Conservation (phyloP, 2,329 filamentous ascomycete species). For the Colletotrichum truncatum region DNA sequence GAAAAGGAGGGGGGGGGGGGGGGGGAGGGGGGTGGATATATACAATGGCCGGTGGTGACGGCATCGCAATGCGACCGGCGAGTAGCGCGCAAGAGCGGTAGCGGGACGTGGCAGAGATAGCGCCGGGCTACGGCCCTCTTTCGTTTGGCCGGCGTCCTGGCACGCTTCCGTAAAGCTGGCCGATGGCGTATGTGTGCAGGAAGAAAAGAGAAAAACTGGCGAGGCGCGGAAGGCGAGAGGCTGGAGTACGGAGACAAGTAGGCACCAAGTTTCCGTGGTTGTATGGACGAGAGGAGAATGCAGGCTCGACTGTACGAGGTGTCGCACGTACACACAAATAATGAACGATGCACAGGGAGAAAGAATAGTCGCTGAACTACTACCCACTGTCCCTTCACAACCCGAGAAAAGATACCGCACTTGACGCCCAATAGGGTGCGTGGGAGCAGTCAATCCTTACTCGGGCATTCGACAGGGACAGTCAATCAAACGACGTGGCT, state of each 20-base stretch:
- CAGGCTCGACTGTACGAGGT: not conserved
- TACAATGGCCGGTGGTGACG: conserved; percentile 16
- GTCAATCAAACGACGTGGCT: not conserved
- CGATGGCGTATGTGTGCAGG: conserved; percentile 24
- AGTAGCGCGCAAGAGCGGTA: conserved; percentile 16
- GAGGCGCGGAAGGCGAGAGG: not conserved
- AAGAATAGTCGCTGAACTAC: too few species aligned
- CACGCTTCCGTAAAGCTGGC: conserved; percentile 4
- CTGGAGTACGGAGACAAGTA: not conserved
- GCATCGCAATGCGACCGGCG: conserved; percentile 16
- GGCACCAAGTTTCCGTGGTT: not conserved
- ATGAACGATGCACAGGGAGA: not conserved
- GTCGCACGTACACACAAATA: not conserved
- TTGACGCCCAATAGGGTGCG: not conserved
- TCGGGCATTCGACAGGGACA: not conserved
- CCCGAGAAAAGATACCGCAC: not conserved
- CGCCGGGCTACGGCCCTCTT: not conserved
- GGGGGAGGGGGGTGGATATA: not conserved
- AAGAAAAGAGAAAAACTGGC: not conserved
- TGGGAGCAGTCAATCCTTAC: not conserved
- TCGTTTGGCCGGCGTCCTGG: not conserved
- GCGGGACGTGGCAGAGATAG: conserved; percentile 7
- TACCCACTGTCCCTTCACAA: too few species aligned
- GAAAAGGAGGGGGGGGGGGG: not conserved
- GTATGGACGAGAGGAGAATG: not conserved